Base-by-base conservation (phyloP, 225 moss, liverwort and hornwort species). In the Pseudisothecium myosuroides region DNA sequence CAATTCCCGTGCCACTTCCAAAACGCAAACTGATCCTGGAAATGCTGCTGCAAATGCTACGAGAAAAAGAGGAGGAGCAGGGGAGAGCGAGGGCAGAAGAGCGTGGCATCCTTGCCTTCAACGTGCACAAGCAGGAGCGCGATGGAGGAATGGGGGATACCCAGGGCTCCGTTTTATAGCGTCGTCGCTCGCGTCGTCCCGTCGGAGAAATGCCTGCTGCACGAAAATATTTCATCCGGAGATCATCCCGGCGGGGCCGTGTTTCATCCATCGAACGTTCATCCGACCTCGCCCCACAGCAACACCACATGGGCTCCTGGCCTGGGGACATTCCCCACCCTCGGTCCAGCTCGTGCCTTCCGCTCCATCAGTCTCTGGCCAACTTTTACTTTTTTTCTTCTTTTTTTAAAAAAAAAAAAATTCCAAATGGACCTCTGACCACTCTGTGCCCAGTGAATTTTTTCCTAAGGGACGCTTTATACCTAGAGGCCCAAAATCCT, bases 51-150 rank as follows among this genome's bases (percentile, higher is more conserved):
- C 39, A 71, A 76, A 64, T 52, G 56, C 83, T 37, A 50, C 19
- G 62, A 55, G 47, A 8, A 32, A 39, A 49, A 52, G 82, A 39
- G 76, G 85, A 39, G 76, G 85, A 10, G 83, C 67, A 66, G 71
- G 59, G 84, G 39, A 47, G 71, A 81, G 91, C 62, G 62, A 89
- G 55, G 68, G 88, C 86, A 74, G 85, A 85, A 65, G 84, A 91
- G 89, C 79, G 83, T 88, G 91, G 93, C 93, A 93, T 91, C 89
- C 91, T 89, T 93, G 89, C 92, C 87, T 78, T 67, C 81, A 41
- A 45, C 43, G 77, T 15, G 84, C 61, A 66, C 65, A 47, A 81
- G 89, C 71, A 63, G 60, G 50, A 21, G 67, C 80, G 52, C 73
- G 19, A n/a, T 92, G 71, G 50, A 67, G 71, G 24, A 26, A 4